Percentiles rank a stretch among this genome's conserved stretches.
Conservation (phyloP, 345 rosid genomes). For the Eucalyptus regnans region DNA sequence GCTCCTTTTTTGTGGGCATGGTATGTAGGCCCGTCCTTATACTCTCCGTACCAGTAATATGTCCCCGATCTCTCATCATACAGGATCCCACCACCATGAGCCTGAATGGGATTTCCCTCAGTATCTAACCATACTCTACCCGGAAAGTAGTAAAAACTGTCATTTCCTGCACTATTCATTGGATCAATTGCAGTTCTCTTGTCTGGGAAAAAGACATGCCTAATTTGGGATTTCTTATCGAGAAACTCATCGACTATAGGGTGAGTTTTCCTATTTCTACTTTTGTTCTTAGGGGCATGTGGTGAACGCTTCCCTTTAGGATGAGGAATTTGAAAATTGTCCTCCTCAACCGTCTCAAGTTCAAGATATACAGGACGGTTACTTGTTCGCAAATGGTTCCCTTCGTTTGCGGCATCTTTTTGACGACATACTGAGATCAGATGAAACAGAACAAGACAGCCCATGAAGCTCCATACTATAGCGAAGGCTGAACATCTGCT, state of each 20-base stretch:
- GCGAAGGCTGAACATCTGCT: conserved; percentile 47
- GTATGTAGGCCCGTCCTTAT: conserved; percentile 90
- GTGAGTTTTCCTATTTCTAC: conserved; percentile 23
- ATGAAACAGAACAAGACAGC: conserved; percentile 48
- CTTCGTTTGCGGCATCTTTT: conserved; percentile 11
- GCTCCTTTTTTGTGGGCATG: conserved; percentile 75
- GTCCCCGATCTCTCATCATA: conserved; percentile 44
- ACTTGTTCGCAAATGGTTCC: conserved; percentile 17
- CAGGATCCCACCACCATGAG: conserved; percentile 80
- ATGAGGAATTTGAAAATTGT: conserved; percentile 56
- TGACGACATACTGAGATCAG: conserved; percentile 29
- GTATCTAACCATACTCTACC: conserved; percentile 91
- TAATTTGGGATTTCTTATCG: conserved; percentile 70
- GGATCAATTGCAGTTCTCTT: conserved; percentile 57
- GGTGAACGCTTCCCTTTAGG: conserved; percentile 62
- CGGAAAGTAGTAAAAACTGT: conserved; percentile 44
- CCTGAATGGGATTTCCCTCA: conserved; percentile 84
- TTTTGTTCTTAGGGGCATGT: conserved; percentile 18
- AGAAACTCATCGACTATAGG: conserved; percentile 80
- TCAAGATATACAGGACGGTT: conserved; percentile 31
- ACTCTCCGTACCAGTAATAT: conserved; percentile 93
- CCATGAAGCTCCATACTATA: conserved; percentile 57
- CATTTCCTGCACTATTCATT: conserved; percentile 31
- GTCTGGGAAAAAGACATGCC: conserved; percentile 65
- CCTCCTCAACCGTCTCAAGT: conserved; percentile 54